Conservation (phyloP, 129 eudicot genomes). For the Helianthus annuus region HanXRQr2.0-SUNRISE NC_035438.2:8026645-8027144, state of each 20-base stretch:
- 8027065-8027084: constrained; percentile 21
- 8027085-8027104: constrained; percentile 17
- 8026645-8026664: neutral
- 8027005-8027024: constrained; percentile 93
- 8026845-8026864: constrained; percentile 35
- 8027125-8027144: constrained; percentile 40
- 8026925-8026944: constrained; percentile 47
- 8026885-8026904: constrained; percentile 34
- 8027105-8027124: constrained; percentile 28
- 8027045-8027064: neutral
- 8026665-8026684: neutral
- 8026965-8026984: constrained; percentile 97
- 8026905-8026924: constrained; percentile 43
- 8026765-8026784: constrained; percentile 19
- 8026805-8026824: constrained; percentile 24
- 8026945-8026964: constrained; percentile 90
- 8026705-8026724: constrained; percentile 12
- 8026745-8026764: constrained; percentile 30
- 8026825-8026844: constrained; percentile 13
- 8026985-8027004: constrained; percentile 89
- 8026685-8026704: constrained; percentile 4
- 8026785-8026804: constrained; percentile 23
- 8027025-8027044: constrained; percentile 49
- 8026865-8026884: constrained; percentile 26
- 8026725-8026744: constrained; percentile 25